Evolutionary conservation across 139 green algal species (phyloP), one percentile per base, ranked within the genome.

Genomic region (Coelastrella sp.): DNA sequence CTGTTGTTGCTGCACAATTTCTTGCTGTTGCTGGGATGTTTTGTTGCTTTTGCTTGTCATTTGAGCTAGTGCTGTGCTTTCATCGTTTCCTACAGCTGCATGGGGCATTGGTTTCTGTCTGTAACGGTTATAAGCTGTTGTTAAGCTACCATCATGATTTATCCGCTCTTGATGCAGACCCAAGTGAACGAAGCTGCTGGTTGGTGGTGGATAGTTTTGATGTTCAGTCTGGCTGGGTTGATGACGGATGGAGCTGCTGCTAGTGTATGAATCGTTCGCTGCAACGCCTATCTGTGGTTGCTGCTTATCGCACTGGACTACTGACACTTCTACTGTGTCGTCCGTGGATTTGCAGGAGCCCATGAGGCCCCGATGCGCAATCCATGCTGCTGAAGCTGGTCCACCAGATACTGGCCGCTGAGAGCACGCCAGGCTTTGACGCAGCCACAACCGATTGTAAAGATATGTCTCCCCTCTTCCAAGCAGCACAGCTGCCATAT

Each of bases 1-100:
- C 73, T 90, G 74, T 70, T 72, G 56, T 35, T 82, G 85, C 35
- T 65, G 27, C 27, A 96, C 84, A 19, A 87, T 14, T 17, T 95
- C 84, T 19, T 96, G 83, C 24, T 92, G 83, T 14, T 72, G 66
- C 22, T 95, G 63, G 94, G 84, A n/a, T 88, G 94, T 19, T 83
- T 49, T 24, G 87, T 58, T n/a, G 72, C 10, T 11, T 91, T 87
- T 49, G 92, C 87, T 70, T 82, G 68, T 6, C 5, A 27, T 6
- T 8, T 76, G 49, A 81, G 87, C 59, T 63, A 73, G 35, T 90
- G 74, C 59, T 22, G 58, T 57, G 58, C 59, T 73, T 72, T n/a
- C 27, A 96, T 85, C 24, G 88, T 15, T 12, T 94, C 84, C 24
- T 96, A 79, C 25, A 92, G 80, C 22, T 75, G 70, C 22, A 94